phyloP scores from a whole-genome alignment of 2,329 filamentous ascomycete genomes.

The Paramyrothecium sp. region DNA sequence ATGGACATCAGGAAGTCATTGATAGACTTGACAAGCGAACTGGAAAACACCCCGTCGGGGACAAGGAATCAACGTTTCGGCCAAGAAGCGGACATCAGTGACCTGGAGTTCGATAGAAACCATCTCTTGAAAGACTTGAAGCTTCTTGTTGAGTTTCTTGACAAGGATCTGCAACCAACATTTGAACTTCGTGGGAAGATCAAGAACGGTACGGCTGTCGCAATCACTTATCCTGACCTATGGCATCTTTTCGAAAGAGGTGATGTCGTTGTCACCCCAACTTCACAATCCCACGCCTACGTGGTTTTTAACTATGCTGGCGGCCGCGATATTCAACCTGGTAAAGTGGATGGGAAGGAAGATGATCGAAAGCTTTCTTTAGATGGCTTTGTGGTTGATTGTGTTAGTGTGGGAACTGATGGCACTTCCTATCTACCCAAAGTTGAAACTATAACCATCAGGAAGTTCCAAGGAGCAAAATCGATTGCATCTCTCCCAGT shows the following conservation, averaged over 20 bases:
- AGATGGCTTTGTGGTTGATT: slow-evolving; percentile 9
- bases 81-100: too few species aligned
- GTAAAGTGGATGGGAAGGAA: too few species aligned
- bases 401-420: slow-evolving; percentile 4
- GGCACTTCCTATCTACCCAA: slow-evolving; percentile 6
- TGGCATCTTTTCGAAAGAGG: slow-evolving; percentile 12
- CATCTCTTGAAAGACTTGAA: slow-evolving; percentile 6
- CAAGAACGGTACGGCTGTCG: slow-evolving; percentile 3
- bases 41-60: background rate
- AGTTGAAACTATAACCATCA: slow-evolving; percentile 5
- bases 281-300: slow-evolving; percentile 1
- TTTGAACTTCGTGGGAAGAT: slow-evolving; percentile 7
- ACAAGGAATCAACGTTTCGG: too few species aligned
- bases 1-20: slow-evolving; percentile 3
- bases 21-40: background rate
- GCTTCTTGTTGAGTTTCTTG: slow-evolving; percentile 11
- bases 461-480: slow-evolving; percentile 6
- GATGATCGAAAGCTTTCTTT: too few species aligned
- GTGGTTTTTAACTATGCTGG: slow-evolving; percentile 2
- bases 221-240: slow-evolving; percentile 11
- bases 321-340: slow-evolving; percentile 1
- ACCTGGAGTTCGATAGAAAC: background rate
- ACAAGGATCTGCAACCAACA: slow-evolving; percentile 7
- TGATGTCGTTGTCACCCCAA: background rate
- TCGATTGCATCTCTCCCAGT: slow-evolving; percentile 3